Percentiles rank a stretch among this genome's conserved stretches.
Conservation (phyloP, 495 filamentous ascomycete species). For the Ascobolus immersus region DNA sequence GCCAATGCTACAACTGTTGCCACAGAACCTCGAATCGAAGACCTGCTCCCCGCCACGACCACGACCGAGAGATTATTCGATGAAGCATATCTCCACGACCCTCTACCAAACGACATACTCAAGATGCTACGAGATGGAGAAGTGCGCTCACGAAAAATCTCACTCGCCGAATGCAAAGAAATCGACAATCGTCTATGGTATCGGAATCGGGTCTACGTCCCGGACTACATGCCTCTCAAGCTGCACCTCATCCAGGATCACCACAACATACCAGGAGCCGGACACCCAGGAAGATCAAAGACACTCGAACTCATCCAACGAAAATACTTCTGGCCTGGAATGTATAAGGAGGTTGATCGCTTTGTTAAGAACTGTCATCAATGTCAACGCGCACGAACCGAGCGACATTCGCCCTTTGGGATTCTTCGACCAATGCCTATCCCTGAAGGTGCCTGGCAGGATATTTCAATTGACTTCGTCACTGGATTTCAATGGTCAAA, state of each 20-base stretch:
- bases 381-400: constrained; percentile 2
- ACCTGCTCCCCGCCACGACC: too few species aligned
- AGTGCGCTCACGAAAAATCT: not conserved
- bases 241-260: not conserved
- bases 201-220: not conserved
- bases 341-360: not conserved
- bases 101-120: not conserved
- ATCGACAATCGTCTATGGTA: not conserved
- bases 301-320: not conserved
- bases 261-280: constrained; percentile 1
- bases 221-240: not conserved
- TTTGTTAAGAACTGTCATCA: not conserved
- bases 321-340: constrained; percentile 1
- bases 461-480: not conserved
- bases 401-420: constrained; percentile 7
- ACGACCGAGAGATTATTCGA: too few species aligned
- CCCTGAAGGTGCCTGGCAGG: not conserved
- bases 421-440: not conserved
- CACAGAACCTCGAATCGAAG: not conserved
- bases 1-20: not conserved
- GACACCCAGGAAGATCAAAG: constrained; percentile 2
- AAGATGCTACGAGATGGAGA: not conserved
- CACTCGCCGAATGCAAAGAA: not conserved
- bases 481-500: not conserved
- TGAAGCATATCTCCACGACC: not conserved